phyloP scores from a whole-genome alignment of 768 basidiomycete species.

The Rhizopogon vinicolor region DNA sequence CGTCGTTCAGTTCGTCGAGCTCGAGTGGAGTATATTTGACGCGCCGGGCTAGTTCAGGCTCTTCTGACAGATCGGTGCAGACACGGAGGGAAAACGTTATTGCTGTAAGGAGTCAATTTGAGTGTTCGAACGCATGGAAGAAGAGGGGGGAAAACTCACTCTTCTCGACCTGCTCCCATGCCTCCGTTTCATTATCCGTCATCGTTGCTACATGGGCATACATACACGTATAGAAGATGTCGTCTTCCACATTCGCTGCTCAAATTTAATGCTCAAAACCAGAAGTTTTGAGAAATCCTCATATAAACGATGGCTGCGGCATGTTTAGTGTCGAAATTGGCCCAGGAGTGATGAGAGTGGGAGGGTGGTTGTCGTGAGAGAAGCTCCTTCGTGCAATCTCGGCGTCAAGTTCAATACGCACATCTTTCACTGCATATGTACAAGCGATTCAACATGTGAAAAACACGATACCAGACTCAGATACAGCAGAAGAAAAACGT shows the following conservation, averaged over 20 bases:
- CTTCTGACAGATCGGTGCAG: slow-evolving; percentile 36
- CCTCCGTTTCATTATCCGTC: slow-evolving; percentile 23
- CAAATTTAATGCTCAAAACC: slow-evolving; percentile 55
- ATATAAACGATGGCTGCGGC: slow-evolving; percentile 67
- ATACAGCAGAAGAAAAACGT: slow-evolving; percentile 9
- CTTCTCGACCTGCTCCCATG: slow-evolving; percentile 30
- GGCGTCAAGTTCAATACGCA: slow-evolving; percentile 51
- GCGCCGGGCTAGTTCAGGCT: slow-evolving; percentile 27
- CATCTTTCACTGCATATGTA: slow-evolving; percentile 39
- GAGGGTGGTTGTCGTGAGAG: slow-evolving; percentile 34
- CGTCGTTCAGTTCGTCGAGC: slow-evolving; percentile 55
- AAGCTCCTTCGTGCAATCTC: slow-evolving; percentile 56
- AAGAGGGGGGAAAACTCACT: slow-evolving; percentile 12
- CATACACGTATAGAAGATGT: slow-evolving; percentile 61
- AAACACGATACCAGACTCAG: neutral
- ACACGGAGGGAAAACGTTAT: slow-evolving; percentile 56
- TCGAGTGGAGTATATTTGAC: slow-evolving; percentile 57
- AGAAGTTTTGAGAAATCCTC: slow-evolving; percentile 84
- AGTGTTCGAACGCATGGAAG: slow-evolving; percentile 2
- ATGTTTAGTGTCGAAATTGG: slow-evolving; percentile 51
- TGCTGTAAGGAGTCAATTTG: slow-evolving; percentile 32
- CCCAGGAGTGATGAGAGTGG: slow-evolving; percentile 29
- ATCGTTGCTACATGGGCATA: slow-evolving; percentile 47
- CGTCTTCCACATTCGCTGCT: slow-evolving; percentile 40
- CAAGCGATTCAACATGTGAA: neutral